Base-by-base conservation (phyloP, 257 asterid genomes). In the Scutellaria barbata region DNA sequence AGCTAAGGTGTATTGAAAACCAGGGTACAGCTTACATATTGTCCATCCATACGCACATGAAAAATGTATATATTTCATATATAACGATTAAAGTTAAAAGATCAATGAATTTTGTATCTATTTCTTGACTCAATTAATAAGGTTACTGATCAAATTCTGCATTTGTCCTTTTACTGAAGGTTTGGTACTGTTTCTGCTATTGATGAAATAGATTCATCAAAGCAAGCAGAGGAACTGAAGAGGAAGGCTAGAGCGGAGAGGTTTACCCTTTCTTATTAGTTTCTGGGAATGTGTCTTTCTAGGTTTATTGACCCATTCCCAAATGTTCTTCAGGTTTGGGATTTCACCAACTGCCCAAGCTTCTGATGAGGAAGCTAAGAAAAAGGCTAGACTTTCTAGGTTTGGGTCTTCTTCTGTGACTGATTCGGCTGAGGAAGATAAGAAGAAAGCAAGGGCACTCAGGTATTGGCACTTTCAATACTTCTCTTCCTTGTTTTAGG, bases 171-270 rank as follows among this genome's bases (percentile, higher is more conserved):
- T 46, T 63, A 6, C 68, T 72, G 76, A 80, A 95, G 99, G 89
- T 95, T 95, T 79, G 98, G 98, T 75, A 86, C 86, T 22, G 85
- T 41, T 30, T n/a, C 87, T 40, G 79, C 81, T 10, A 39, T 22
- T 17, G 76, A 62, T 57, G 96, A 80, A 61, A 46, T 81, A 73
- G 87, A 83, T 77, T 77, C 85, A 25, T 25, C 78, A 42, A 95
- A 92, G 85, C 77, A 83, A 59, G 71, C 94, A 4, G 99, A 92
- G 82, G 96, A 88, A 70, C 87, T 75, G 74, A 92, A 92, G 83
- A 86, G 86, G 90, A 92, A 87, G 82, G 95, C 98, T 58, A 89
- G 99, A 81, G 99, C 99, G 33, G 98, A 91, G 83, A 92, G 98
- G 99, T 92, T 68, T 77, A 70, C 50, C 11, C 58, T 16, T 58